A percentile compares a stretch with the other conserved stretches of the same genome.
Conservation (phyloP, 352 stramenopile genomes). For the Phytophthora sojae region DNA sequence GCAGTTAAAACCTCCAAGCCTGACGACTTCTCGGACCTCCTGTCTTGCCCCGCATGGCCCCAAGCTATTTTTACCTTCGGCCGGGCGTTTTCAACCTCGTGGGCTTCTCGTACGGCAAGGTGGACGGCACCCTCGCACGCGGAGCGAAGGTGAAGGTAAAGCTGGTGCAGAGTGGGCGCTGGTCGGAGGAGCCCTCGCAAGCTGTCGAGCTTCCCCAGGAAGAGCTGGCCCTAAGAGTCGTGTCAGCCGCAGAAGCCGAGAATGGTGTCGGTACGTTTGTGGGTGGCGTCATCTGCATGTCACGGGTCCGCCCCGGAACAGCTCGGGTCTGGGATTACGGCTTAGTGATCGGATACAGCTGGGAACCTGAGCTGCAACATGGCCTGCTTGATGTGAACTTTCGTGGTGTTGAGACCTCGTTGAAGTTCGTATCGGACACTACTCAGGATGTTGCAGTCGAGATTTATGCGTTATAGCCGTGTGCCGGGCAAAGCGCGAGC, state of each 20-base stretch:
- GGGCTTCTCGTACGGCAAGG: neutral
- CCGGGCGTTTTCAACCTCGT: neutral
- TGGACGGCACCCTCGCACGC: neutral
- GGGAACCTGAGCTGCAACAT: neutral
- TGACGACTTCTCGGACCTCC: no score
- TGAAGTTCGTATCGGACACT: neutral
- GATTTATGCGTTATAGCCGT: no score
- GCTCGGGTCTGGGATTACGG: neutral
- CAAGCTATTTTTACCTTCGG: no score
- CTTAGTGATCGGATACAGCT: neutral
- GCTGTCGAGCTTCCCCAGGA: neutral
- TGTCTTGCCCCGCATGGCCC: no score
- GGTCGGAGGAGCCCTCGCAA: neutral
- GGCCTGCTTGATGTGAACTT: neutral
- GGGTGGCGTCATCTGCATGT: neutral
- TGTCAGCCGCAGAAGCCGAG: neutral
- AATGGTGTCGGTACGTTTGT: neutral
- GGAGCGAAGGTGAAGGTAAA: neutral
- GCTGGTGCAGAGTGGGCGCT: neutral
- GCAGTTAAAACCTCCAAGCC: no score
- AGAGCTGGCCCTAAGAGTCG: neutral
- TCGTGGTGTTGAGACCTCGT: neutral
- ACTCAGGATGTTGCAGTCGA: no score
- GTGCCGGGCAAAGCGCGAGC: no score
- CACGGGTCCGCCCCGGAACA: neutral